Conservation (phyloP, 202 grass and related monocot genomes). For the Dendrocalamus latiflorus region DNA sequence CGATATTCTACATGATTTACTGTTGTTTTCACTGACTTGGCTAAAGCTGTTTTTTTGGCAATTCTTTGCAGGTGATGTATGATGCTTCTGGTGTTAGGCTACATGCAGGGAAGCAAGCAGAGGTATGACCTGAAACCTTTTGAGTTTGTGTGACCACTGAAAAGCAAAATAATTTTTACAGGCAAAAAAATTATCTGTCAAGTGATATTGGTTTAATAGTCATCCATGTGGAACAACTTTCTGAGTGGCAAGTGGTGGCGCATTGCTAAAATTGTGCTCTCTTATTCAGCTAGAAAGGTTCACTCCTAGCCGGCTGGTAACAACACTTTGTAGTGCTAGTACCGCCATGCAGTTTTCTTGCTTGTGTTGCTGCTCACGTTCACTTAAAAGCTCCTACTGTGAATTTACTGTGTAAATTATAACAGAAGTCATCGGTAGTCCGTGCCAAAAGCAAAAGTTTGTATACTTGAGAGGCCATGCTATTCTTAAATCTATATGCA, state of each 20-base stretch:
- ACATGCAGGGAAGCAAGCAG: conserved; percentile 94
- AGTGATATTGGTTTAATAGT: background rate
- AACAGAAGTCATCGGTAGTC: background rate
- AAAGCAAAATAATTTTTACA: conserved; percentile 12
- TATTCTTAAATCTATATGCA: background rate
- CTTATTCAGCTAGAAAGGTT: background rate
- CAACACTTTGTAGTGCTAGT: background rate
- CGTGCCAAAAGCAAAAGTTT: background rate
- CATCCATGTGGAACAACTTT: background rate
- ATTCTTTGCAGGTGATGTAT: conserved; percentile 99
- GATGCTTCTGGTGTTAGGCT: conserved; percentile 97
- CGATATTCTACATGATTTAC: background rate
- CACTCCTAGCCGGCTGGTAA: background rate
- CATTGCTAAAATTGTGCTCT: background rate
- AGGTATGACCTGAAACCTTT: conserved; percentile 48
- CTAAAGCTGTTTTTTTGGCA: background rate
- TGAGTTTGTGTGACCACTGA: background rate
- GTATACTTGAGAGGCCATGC: background rate
- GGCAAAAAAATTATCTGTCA: background rate
- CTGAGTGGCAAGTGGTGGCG: background rate
- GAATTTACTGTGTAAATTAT: background rate
- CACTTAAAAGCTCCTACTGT: background rate
- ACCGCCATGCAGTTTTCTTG: background rate
- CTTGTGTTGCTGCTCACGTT: background rate
- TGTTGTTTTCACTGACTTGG: background rate